Evolutionary conservation across 2,329 filamentous ascomycete genomes (phyloP), one percentile per base, ranked within the genome.

Genomic region (Trichoderma sp.): DNA sequence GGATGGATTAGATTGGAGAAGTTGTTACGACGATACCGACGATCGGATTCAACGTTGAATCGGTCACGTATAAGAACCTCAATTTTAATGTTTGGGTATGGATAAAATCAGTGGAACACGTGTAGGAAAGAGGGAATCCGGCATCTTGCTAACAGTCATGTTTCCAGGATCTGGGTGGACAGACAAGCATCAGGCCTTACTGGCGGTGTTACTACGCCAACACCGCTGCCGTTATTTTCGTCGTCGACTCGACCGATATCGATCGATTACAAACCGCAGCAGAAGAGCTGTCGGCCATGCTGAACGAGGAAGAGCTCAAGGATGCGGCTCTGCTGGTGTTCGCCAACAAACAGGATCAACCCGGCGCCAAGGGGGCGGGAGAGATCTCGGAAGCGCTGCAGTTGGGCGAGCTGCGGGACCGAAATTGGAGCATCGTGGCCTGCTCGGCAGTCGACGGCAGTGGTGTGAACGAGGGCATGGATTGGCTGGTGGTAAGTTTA

Each of bases 161-260:
- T 34, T 60, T 65, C 60, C 73, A 92, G 90, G 94, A 98, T 83
- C 86, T 98, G 57, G 94, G 95, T 76, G 95, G 95, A 45, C 95
- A 99, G 84, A 99, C 95, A n/a, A 96, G 92, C 73, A 99, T 99
- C 79, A 89, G 95, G 72, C 95, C 95, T 2, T 99, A 99, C 84
- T 99, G 95, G 95, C 89, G 95, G 79, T 99, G 95, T 83, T 99
- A 99, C 86, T 99, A 98, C 78, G 93, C 94, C 78, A 98, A 99
- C 83, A 99, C 95, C 0, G 94, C 95, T 34, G 95, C 95, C 19
- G 95, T 99, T 72, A 94, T 99, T 76, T 99, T 99, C 83, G 95
- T 99, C 70, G 94, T 99, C 77, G 95, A 99, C 80, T 95, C 92
- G 50, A 99, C 95, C 73, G 95, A 99, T 84, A 96, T 98, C 76